Percentiles rank a stretch among this genome's conserved stretches.
Conservation (phyloP, 2,329 filamentous ascomycete species). For the Curvularia spicifera region DNA sequence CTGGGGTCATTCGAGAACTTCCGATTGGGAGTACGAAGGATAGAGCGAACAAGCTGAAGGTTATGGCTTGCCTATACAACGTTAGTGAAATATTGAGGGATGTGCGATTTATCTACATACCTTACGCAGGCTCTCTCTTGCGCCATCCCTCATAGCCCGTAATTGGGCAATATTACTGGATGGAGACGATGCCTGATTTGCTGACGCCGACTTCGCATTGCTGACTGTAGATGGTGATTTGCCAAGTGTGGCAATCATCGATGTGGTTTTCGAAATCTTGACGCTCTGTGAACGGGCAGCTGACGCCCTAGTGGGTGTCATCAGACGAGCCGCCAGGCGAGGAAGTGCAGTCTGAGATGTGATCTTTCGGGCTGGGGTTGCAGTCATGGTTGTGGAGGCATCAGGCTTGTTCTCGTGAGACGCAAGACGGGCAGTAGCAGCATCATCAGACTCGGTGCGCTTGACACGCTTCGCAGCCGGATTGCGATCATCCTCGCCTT, state of each 20-base stretch:
- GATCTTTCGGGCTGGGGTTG: slow-evolving; percentile 38
- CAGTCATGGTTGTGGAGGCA: slow-evolving; percentile 15
- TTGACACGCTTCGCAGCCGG: slow-evolving; percentile 72
- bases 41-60: slow-evolving; percentile 66
- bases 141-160: slow-evolving; percentile 46
- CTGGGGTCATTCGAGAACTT: slow-evolving; percentile 65
- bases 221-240: slow-evolving; percentile 62
- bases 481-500: slow-evolving; percentile 45
- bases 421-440: slow-evolving; percentile 67
- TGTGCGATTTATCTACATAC: slow-evolving; percentile 8
- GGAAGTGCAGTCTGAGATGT: slow-evolving; percentile 51
- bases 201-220: slow-evolving; percentile 54
- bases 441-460: slow-evolving; percentile 70
- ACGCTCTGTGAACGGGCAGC: slow-evolving; percentile 66
- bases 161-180: slow-evolving; percentile 33
- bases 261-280: slow-evolving; percentile 55
- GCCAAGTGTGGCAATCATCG: slow-evolving; percentile 61
- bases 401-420: slow-evolving; percentile 50
- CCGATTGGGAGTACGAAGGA: slow-evolving; percentile 65
- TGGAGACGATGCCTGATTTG: slow-evolving; percentile 56
- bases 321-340: slow-evolving; percentile 61
- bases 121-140: slow-evolving; percentile 47
- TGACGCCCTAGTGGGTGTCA: slow-evolving; percentile 81
- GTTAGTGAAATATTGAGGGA: slow-evolving; percentile 2
- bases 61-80: slow-evolving; percentile 48